Base-by-base conservation (phyloP, 2,329 filamentous ascomycete genomes). In the Blastomyces emzantsi region DNA sequence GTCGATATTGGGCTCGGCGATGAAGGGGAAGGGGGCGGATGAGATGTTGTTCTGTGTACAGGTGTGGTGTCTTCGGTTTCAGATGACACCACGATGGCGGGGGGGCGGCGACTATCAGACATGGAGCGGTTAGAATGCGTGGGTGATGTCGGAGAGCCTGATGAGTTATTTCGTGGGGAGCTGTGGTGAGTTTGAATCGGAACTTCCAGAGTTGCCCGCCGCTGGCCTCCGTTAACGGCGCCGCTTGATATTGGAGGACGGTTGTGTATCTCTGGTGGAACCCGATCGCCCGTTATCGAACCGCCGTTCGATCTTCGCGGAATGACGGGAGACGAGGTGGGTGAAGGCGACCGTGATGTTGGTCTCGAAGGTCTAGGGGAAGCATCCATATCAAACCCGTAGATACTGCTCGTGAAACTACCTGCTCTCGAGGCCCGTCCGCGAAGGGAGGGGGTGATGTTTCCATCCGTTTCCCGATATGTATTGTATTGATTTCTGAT, bases 401-500 rank as follows among this genome's bases (percentile, higher is more conserved):
- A 63, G 19, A 74, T 65, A 59, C 73, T 76, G 6, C 72, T 68
- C 15, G 67, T 70, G 57, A 78, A 76, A 62, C 79, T 81, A 47
- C 73, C 70, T 0, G 73, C 71, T 65, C 78, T 73, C 4, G 79
- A 77, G 60, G 43, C 15, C 15, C 49, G 30, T 9, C 60, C 49
- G 1, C 49, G 60, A 22, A 61, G 45, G 2, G 51, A 33, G 19
- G 60, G 60, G 8, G 63, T 62, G 19, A 41, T 52, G 22, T 49
- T 62, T 19, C 60, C 60, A 9, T 63, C 43, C 5, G 60, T 49
- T 9, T 60, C 61, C 13, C 63, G 60, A 7, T 49, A 45, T 28
- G 39, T 33, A 39, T 78, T 79, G 63, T 80, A 84, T 4, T 70
- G 68, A 39, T 76, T 72, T 56, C 73, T 75, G 33, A 80, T 78